Conservation (phyloP, 805 yeast genomes). For the Cyberlindnera meyerae region DNA sequence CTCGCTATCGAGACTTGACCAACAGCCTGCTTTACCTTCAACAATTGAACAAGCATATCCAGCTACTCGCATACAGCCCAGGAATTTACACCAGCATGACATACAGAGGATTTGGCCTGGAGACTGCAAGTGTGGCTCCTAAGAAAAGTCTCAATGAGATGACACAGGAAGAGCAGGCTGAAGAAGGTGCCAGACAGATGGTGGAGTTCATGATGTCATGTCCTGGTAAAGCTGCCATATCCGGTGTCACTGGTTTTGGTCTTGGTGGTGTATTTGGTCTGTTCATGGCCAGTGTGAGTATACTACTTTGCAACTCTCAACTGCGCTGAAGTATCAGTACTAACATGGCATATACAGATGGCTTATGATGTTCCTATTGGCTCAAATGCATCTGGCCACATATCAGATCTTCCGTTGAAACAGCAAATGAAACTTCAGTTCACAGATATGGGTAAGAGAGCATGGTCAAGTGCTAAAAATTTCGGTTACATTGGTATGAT, state of each 20-base stretch:
- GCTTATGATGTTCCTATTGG: constrained; percentile 80
- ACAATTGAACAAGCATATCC: too few relatives aligned
- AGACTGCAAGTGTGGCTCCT: constrained; percentile 34
- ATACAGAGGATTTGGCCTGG: constrained; percentile 39
- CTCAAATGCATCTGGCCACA: constrained; percentile 43
- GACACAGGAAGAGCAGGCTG: constrained; percentile 92
- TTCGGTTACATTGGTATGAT: constrained; percentile 92
- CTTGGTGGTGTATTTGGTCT: constrained; percentile 94
- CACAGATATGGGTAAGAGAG: constrained; percentile 84
- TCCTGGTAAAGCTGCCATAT: constrained; percentile 88
- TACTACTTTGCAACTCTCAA: neutral
- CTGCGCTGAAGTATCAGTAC: constrained; percentile 1
- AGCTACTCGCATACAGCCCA: too few relatives aligned
- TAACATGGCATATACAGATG: constrained; percentile 37
- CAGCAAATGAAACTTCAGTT: constrained; percentile 92
- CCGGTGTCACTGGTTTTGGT: constrained; percentile 91
- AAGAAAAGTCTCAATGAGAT: constrained; percentile 57
- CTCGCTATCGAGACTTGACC: too few relatives aligned
- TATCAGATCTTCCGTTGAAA: constrained; percentile 80
- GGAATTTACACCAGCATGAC: too few relatives aligned
- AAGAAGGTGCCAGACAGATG: constrained; percentile 80
- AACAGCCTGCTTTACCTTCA: too few relatives aligned
- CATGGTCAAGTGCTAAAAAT: constrained; percentile 87
- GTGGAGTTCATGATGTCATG: constrained; percentile 84
- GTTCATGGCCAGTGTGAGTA: constrained; percentile 65